phyloP scores from a whole-genome alignment of 495 filamentous ascomycete genomes.

The Lepidopterella palustris region DNA sequence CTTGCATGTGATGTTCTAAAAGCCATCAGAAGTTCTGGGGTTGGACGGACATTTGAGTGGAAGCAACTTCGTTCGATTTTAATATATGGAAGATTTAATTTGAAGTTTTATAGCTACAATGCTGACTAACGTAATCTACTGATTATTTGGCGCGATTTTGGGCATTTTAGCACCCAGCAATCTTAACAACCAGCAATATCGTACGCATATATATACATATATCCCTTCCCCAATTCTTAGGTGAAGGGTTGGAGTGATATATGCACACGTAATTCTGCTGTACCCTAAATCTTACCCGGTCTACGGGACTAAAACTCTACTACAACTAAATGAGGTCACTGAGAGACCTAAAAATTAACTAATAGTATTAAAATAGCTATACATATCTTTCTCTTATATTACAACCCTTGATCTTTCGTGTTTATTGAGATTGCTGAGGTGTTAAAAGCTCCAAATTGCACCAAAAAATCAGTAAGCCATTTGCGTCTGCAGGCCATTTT shows the following conservation, averaged over 20 bases:
- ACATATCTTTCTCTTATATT: not conserved
- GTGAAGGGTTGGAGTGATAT: not conserved
- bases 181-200: too few species aligned
- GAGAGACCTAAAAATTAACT: not conserved
- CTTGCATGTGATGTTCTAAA: too few species aligned
- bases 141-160: too few species aligned
- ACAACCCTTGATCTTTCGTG: not conserved
- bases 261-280: not conserved
- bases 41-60: too few species aligned
- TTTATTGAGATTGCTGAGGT: not conserved
- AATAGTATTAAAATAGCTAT: not conserved
- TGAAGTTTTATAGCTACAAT: too few species aligned
- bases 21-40: too few species aligned
- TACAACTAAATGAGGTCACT: not conserved
- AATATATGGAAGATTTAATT: too few species aligned
- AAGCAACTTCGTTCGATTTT: too few species aligned
- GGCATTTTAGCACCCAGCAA: too few species aligned
- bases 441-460: not conserved
- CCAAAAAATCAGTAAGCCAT: not conserved
- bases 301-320: not conserved
- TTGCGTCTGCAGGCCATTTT: too few species aligned
- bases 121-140: too few species aligned
- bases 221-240: not conserved
- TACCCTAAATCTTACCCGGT: not conserved
- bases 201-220: not conserved